Evolutionary conservation across 768 basidiomycete species (phyloP).

Genomic region (Agrocybe praecox): DNA sequence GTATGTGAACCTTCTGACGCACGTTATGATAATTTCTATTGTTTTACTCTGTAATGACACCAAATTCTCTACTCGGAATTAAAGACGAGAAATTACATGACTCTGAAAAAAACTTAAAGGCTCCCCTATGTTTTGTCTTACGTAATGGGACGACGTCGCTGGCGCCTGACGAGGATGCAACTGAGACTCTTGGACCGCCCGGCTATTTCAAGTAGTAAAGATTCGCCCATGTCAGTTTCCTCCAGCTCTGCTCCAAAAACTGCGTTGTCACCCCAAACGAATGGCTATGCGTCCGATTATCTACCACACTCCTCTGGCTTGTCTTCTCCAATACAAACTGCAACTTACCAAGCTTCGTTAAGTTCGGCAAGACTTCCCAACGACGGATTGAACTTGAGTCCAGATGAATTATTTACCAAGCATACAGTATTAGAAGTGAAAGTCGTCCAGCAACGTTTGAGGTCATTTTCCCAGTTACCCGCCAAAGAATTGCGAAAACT

Average conservation of each 20-base stretch:
- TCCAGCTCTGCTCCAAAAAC: slow-evolving; percentile 19
- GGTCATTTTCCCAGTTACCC: no score
- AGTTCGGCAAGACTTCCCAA: slow-evolving; percentile 17
- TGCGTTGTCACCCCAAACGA: slow-evolving; percentile 20
- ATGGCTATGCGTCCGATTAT: slow-evolving; percentile 16
- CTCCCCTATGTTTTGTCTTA: neutral
- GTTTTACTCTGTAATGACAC: slow-evolving; percentile 2
- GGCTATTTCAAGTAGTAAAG: no score
- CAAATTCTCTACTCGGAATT: neutral
- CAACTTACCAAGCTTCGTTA: slow-evolving; percentile 10
- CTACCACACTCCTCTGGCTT: slow-evolving; percentile 6
- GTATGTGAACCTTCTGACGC: slow-evolving; percentile 12
- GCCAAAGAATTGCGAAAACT: no score
- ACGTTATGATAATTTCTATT: slow-evolving; percentile 17
- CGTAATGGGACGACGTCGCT: neutral
- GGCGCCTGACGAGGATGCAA: no score
- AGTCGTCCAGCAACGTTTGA: slow-evolving; percentile 64
- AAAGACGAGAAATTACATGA: neutral
- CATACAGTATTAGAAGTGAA: slow-evolving; percentile 75
- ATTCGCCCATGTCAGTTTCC: slow-evolving; percentile 18
- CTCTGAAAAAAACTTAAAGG: no score
- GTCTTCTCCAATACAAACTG: slow-evolving; percentile 12
- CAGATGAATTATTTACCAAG: slow-evolving; percentile 76
- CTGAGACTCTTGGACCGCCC: no score
- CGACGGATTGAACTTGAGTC: slow-evolving; percentile 43